phyloP scores from a whole-genome alignment of 108 stramenopile genomes.

The Skeletonema menzelii region DNA sequence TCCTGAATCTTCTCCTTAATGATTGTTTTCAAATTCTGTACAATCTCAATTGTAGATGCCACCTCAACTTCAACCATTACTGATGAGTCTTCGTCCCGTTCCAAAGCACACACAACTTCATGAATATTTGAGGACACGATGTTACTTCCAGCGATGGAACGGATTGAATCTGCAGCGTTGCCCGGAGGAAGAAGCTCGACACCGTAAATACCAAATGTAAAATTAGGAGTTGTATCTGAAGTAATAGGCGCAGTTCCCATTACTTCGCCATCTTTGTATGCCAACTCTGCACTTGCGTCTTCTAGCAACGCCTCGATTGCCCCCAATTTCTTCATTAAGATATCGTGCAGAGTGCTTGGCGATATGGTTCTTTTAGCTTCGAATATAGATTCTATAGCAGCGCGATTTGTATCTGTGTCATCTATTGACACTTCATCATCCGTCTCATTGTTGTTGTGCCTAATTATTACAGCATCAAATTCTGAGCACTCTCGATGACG shows the following conservation, averaged over 20 bases:
- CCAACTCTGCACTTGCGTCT: conserved; percentile 19
- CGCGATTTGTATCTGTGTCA: not conserved
- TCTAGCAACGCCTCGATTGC: conserved; percentile 17
- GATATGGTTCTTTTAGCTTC: conserved; percentile 36
- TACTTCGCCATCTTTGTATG: conserved; percentile 12
- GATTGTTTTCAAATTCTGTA: conserved; percentile 7
- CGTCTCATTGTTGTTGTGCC: too few species aligned
- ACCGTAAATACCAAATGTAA: conserved; percentile 30
- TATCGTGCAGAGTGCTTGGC: conserved; percentile 33
- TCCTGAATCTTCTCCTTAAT: conserved; percentile 14
- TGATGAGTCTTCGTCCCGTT: conserved; percentile 6
- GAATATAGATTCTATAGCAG: conserved; percentile 24
- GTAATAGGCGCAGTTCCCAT: not conserved
- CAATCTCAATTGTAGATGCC: conserved; percentile 13
- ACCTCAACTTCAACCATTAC: conserved; percentile 26
- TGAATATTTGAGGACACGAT: conserved; percentile 18
- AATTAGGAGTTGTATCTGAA: not conserved
- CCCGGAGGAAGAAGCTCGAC: conserved; percentile 16
- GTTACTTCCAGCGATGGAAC: conserved; percentile 23
- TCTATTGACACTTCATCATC: too few species aligned
- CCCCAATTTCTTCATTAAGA: conserved; percentile 27
- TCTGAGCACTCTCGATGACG: conserved; percentile 35
- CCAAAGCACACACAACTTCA: conserved; percentile 20
- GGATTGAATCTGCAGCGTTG: conserved; percentile 34
- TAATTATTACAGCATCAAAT: conserved; percentile 18